phyloP scores from a whole-genome alignment of 768 basidiomycete species.

The Goffeauzyma gilvescens region DNA sequence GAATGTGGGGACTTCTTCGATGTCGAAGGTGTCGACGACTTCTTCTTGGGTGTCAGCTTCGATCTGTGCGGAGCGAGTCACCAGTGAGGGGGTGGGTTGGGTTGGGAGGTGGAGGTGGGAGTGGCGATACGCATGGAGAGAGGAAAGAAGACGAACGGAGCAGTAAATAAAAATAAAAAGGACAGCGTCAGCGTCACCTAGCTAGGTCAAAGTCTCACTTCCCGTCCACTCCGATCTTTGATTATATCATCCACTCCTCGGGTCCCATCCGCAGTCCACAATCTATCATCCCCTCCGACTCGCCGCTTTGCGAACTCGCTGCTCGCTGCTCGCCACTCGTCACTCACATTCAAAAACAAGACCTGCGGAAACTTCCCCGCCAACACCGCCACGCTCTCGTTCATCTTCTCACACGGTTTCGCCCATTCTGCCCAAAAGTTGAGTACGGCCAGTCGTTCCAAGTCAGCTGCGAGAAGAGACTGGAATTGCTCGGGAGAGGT shows the following conservation, averaged over 20 bases:
- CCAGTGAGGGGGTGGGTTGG: slow-evolving; percentile 36
- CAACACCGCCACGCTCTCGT: slow-evolving; percentile 53
- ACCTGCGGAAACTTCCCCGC: slow-evolving; percentile 50
- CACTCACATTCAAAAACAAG: slow-evolving; percentile 52
- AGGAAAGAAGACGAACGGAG: too few species aligned
- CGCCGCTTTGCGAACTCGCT: too few species aligned
- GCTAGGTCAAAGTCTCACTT: background rate
- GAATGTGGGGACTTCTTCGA: slow-evolving; percentile 73
- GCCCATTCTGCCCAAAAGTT: slow-evolving; percentile 94
- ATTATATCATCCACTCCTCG: too few species aligned
- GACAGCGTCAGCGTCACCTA: background rate
- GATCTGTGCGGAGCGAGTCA: slow-evolving; percentile 24
- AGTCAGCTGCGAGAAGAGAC: slow-evolving; percentile 50
- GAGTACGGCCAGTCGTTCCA: slow-evolving; percentile 62
- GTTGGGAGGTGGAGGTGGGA: background rate
- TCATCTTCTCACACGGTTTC: slow-evolving; percentile 76
- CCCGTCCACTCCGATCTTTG: background rate
- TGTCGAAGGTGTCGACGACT: slow-evolving; percentile 78
- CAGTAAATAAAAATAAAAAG: background rate
- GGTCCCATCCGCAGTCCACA: too few species aligned
- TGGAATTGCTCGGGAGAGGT: slow-evolving; percentile 55
- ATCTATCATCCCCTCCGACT: too few species aligned
- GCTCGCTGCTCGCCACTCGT: background rate
- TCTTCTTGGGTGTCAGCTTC: slow-evolving; percentile 39
- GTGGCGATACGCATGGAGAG: too few species aligned